phyloP scores from a whole-genome alignment of 1,139 yeast species.

The Pichia sp. region DNA sequence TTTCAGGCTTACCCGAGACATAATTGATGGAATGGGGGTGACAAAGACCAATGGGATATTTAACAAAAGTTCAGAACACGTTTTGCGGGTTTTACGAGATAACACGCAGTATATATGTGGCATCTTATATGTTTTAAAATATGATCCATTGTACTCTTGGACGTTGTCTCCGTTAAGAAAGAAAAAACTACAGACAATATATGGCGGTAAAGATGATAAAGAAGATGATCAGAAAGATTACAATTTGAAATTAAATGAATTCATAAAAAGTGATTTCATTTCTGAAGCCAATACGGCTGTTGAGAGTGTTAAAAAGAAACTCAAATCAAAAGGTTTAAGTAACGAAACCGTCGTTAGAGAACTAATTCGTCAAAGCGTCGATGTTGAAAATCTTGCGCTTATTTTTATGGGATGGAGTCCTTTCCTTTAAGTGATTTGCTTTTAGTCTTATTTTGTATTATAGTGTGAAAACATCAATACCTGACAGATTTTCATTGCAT shows the following conservation, averaged over 20 bases:
- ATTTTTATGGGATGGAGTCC: conserved; percentile 84
- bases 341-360: conserved; percentile 81
- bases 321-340: conserved; percentile 59
- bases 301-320: conserved; percentile 60
- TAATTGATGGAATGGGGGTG: conserved; percentile 88
- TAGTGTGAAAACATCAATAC: too few species aligned
- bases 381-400: conserved; percentile 57
- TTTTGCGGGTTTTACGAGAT: conserved; percentile 56
- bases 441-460: too few species aligned
- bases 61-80: conserved; percentile 63
- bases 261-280: conserved; percentile 32
- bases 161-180: conserved; percentile 63
- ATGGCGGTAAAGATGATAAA: conserved; percentile 54
- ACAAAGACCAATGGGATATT: conserved; percentile 76
- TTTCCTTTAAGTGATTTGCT: conserved; percentile 27
- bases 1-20: conserved; percentile 80
- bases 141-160: conserved; percentile 95
- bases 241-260: conserved; percentile 43
- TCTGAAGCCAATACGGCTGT: conserved; percentile 80
- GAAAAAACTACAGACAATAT: conserved; percentile 42
- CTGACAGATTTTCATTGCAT: too few species aligned
- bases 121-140: conserved; percentile 74
- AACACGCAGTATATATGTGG: conserved; percentile 68
- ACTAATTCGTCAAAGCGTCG: conserved; percentile 69
- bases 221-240: conserved; percentile 54